These are phyloP conservation scores for Discostella stelligeroides DNA, from an alignment of 108 stramenopile genomes.

Conservation along the genomic window DNA sequence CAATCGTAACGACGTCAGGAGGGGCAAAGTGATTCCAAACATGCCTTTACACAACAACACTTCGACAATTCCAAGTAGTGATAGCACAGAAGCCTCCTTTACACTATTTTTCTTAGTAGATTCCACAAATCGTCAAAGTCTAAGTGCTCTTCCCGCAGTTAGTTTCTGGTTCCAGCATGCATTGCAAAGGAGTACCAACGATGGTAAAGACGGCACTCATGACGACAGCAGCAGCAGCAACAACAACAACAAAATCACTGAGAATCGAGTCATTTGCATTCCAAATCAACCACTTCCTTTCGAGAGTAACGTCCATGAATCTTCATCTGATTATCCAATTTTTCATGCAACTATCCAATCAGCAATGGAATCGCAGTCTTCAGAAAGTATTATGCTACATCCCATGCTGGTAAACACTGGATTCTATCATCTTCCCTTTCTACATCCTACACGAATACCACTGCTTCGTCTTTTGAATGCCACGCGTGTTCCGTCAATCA, in stretches of 20 bases:
- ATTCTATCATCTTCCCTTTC: conserved; percentile 39
- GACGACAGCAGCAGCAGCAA: neutral
- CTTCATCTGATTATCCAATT: neutral
- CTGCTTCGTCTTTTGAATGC: conserved; percentile 28
- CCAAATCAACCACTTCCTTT: conserved; percentile 35
- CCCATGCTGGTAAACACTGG: conserved; percentile 27
- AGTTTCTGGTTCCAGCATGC: conserved; percentile 45
- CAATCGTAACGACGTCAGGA: no score
- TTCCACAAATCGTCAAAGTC: conserved; percentile 43
- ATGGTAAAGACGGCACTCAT: neutral
- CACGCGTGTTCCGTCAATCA: conserved; percentile 36
- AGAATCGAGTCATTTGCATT: conserved; percentile 40
- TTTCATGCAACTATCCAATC: conserved; percentile 6
- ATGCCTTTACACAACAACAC: neutral
- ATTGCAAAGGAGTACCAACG: neutral
- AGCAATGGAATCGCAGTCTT: neutral
- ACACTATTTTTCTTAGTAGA: conserved; percentile 46
- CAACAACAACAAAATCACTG: neutral
- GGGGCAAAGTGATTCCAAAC: conserved; percentile 8
- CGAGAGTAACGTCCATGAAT: neutral
- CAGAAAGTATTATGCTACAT: neutral
- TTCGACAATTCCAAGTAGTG: neutral
- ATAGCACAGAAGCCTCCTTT: conserved; percentile 6
- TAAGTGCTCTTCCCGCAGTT: conserved; percentile 31
- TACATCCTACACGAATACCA: conserved; percentile 21